phyloP scores from a whole-genome alignment of 1,139 yeast species.

The Protomyces inundatus region DNA sequence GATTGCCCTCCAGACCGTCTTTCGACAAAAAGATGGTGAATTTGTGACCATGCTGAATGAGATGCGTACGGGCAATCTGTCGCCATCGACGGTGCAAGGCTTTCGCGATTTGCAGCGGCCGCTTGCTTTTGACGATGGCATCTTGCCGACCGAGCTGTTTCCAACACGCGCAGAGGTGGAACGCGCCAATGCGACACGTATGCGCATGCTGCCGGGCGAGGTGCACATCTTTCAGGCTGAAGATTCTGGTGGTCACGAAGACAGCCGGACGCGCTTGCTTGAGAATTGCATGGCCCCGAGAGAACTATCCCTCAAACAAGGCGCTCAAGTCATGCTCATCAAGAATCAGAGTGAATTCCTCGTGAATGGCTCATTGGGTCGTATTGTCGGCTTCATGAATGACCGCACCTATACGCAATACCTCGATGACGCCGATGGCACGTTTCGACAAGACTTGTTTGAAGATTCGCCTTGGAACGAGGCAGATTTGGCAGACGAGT shows the following conservation, averaged over 20 bases:
- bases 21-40: slow-evolving; percentile 79
- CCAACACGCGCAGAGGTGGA: slow-evolving; percentile 85
- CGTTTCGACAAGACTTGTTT: not conserved
- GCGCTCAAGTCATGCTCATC: slow-evolving; percentile 94
- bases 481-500: slow-evolving; percentile 24
- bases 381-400: slow-evolving; percentile 67
- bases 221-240: slow-evolving; percentile 49
- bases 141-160: slow-evolving; percentile 79
- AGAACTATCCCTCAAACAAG: slow-evolving; percentile 58
- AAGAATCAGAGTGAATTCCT: slow-evolving; percentile 81
- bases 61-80: slow-evolving; percentile 68
- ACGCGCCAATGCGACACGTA: slow-evolving; percentile 57
- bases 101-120: slow-evolving; percentile 57
- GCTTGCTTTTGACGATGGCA: slow-evolving; percentile 56
- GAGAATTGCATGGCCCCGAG: slow-evolving; percentile 70
- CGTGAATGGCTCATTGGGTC: slow-evolving; percentile 91
- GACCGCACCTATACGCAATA: slow-evolving; percentile 47
- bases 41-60: slow-evolving; percentile 85
- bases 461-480: slow-evolving; percentile 23
- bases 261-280: slow-evolving; percentile 43
- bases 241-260: slow-evolving; percentile 58
- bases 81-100: slow-evolving; percentile 49
- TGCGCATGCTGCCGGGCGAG: slow-evolving; percentile 50
- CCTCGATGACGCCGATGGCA: slow-evolving; percentile 28
- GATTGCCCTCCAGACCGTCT: slow-evolving; percentile 70